phyloP scores from a whole-genome alignment of 2,329 filamentous ascomycete species.

The Akanthomyces muscarius region DNA sequence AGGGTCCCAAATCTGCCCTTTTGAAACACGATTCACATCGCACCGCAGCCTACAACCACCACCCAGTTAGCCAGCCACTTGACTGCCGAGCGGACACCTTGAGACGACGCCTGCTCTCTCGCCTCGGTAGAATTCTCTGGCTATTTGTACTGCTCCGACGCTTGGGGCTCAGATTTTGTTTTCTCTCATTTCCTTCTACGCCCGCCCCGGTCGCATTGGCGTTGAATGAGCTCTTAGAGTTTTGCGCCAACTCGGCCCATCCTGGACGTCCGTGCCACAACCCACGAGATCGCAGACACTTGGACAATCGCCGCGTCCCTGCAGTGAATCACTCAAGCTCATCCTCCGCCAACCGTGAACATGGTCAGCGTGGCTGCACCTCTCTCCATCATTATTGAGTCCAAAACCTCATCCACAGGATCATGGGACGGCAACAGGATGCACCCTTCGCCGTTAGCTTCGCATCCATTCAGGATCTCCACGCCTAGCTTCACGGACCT shows the following conservation, averaged over 20 bases:
- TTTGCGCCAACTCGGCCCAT: slow-evolving; percentile 7
- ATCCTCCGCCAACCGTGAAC: background rate
- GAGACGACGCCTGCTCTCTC: background rate
- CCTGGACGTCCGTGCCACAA: slow-evolving; percentile 14
- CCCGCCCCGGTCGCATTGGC: background rate
- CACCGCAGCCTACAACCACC: background rate
- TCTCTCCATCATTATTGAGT: slow-evolving; percentile 14
- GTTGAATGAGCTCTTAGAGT: background rate
- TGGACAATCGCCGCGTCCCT: background rate
- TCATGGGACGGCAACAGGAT: slow-evolving; percentile 13
- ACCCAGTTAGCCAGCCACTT: background rate
- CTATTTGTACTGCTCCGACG: background rate
- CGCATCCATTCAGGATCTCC: slow-evolving; percentile 16
- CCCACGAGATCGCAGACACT: slow-evolving; percentile 5
- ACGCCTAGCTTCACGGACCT: slow-evolving; percentile 13
- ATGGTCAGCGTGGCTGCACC: slow-evolving; percentile 3
- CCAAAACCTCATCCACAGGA: background rate
- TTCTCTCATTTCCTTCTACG: background rate
- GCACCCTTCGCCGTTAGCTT: slow-evolving; percentile 17
- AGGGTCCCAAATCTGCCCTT: slow-evolving; percentile 4
- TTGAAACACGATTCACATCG: slow-evolving; percentile 17
- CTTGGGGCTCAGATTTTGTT: background rate
- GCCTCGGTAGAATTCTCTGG: background rate
- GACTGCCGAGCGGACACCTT: background rate
- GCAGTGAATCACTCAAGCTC: background rate